Conservation (phyloP, 2,329 filamentous ascomycete genomes). For the Aphanoascus verrucosus region DNA sequence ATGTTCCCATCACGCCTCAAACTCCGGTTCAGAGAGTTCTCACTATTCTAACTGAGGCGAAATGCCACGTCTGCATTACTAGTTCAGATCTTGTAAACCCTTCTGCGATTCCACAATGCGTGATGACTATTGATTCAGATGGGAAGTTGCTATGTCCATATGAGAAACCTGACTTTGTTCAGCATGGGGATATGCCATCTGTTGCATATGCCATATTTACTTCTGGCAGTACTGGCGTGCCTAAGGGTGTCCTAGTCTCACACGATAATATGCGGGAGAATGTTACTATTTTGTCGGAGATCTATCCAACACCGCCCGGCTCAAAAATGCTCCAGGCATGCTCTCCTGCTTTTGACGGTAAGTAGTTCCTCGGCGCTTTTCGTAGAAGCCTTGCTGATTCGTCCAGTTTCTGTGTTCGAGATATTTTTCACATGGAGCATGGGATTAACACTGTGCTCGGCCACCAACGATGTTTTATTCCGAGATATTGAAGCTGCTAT, state of each 20-base stretch:
- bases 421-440: conserved; percentile 75
- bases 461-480: conserved; percentile 62
- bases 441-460: conserved; percentile 69
- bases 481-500: conserved; percentile 60
- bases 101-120: not conserved
- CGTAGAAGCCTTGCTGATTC: conserved; percentile 15
- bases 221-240: conserved; percentile 68
- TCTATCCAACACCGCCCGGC: conserved; percentile 50
- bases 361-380: conserved; percentile 8
- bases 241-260: conserved; percentile 70
- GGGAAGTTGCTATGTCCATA: not conserved
- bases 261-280: conserved; percentile 68
- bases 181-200: conserved; percentile 29
- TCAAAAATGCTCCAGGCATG: conserved; percentile 69
- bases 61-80: conserved; percentile 40
- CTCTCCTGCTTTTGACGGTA: conserved; percentile 67
- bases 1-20: conserved; percentile 67
- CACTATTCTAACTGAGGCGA: conserved; percentile 53
- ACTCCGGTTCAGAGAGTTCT: conserved; percentile 52
- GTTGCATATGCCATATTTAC: conserved; percentile 73
- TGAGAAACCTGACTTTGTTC: not conserved
- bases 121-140: conserved; percentile 1
- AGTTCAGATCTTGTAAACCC: conserved; percentile 9
- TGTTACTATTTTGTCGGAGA: conserved; percentile 51
- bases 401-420: conserved; percentile 67